These are phyloP conservation scores for Pelomyxa schiedti DNA, from an alignment of 78 protist genomes.

Conservation along the genomic window DNA sequence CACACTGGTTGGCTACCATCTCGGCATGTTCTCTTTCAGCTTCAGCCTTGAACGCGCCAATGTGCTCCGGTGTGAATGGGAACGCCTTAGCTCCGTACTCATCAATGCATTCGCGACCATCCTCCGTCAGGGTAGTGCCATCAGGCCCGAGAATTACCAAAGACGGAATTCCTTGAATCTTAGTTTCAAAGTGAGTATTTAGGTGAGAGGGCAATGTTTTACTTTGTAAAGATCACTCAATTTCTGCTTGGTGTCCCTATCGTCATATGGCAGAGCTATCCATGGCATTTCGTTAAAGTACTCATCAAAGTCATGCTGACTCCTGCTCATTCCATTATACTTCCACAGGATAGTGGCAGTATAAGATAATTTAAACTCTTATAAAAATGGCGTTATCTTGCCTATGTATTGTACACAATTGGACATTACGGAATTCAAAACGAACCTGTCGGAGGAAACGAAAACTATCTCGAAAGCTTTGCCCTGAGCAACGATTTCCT, in stretches of 20 bases:
- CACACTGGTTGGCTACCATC: background rate
- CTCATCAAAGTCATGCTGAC: background rate
- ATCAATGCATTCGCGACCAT: background rate
- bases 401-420: too few species aligned
- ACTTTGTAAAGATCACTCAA: background rate
- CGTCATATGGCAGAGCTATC: constrained; percentile 15
- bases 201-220: too few species aligned
- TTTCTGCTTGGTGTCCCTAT: background rate
- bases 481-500: background rate
- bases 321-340: too few species aligned
- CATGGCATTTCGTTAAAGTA: constrained; percentile 11
- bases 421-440: too few species aligned
- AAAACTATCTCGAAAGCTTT: background rate
- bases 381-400: too few species aligned
- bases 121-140: background rate
- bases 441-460: background rate
- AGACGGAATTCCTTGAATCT: constrained; percentile 22
- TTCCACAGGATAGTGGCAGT: too few species aligned
- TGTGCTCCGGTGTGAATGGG: background rate
- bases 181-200: too few species aligned
- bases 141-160: constrained; percentile 12
- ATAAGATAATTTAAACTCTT: too few species aligned
- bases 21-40: background rate
- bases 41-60: background rate
- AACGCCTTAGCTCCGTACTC: background rate